Base-by-base conservation (phyloP, 192 early-diverging fungal genomes). In the Backusella circina region DNA sequence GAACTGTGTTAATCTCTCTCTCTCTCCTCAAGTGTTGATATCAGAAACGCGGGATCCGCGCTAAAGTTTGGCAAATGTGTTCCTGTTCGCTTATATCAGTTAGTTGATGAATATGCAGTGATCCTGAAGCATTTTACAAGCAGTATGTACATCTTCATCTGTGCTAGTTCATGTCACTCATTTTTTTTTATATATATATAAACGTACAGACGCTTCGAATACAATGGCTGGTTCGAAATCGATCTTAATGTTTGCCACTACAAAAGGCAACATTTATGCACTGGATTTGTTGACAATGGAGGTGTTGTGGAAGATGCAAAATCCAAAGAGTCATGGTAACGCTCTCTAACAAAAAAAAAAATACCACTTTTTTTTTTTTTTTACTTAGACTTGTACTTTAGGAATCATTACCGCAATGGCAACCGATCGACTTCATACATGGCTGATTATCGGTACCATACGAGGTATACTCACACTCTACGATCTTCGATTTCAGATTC, bases 281-380 rank as follows among this genome's bases (percentile, higher is more conserved):
- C 66, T 95, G 30, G 94, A 95, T 79, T 75, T 95, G 38, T 79
- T 93, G 8, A 88, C 90, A 4, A 95, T 95, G 94, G 84, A 88
- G 15, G 47, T 83, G 10, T 74, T 84, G 0, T 93, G 91, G 93
- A 82, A 83, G 18, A 68, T 92, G 57, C 74, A 86, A 28, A 87
- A 88, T 67, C 80, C 80, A 30, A 86, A 80, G 39, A 85, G 86
- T 13, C 80, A 89, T 78, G 90, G 90, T 86, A 83, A 23, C 75
- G 57, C 9, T 33, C 26, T 35, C 16, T 28, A 15, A 15, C 9
- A 50, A 50, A 9, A 10, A 21, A 23, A 54, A 10, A 9, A 2
- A 2, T n/a, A n/a, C n/a, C n/a, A n/a, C n/a, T n/a, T n/a, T n/a
- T n/a, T 54, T 54, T 32, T 5, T 67, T 13, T 13, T 28, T 64